Evolutionary conservation across 768 basidiomycete species (phyloP).

Genomic region (Amanita phalloides): DNA sequence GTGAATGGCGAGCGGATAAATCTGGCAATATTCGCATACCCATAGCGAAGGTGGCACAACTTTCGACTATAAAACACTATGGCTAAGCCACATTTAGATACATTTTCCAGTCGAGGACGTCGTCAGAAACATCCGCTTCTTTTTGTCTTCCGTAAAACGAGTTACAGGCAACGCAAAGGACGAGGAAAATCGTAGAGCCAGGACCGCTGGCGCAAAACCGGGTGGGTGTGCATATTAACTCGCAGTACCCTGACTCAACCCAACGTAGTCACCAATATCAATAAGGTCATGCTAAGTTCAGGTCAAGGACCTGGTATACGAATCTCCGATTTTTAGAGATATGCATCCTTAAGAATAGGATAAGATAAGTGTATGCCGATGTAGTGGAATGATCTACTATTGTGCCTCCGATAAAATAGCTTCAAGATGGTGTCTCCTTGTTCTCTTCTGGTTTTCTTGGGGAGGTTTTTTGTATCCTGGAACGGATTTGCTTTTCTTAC

Average conservation of each 20-base stretch:
- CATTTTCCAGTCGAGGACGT: conserved; percentile 69
- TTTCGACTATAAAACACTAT: not conserved
- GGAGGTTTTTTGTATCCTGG: not conserved
- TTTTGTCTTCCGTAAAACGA: conserved; percentile 62
- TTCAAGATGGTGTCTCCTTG: not conserved
- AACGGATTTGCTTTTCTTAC: not conserved
- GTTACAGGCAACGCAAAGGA: conserved; percentile 64
- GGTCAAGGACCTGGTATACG: conserved; percentile 84
- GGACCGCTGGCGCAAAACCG: conserved; percentile 35
- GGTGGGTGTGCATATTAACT: conserved; percentile 17
- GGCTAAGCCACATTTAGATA: conserved; percentile 33
- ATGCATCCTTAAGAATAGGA: not conserved
- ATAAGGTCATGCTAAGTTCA: conserved; percentile 77
- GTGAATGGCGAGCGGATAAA: conserved; percentile 92
- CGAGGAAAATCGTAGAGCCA: conserved; percentile 30
- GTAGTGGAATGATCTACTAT: not conserved
- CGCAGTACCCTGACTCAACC: conserved; percentile 3
- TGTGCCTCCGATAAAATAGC: not conserved
- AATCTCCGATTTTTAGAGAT: conserved; percentile 59
- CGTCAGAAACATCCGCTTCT: conserved; percentile 66
- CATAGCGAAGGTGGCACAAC: conserved; percentile 54
- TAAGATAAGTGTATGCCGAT: not conserved
- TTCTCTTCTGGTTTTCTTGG: not conserved
- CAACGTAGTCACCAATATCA: conserved; percentile 57
- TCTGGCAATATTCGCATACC: conserved; percentile 75